Percentiles rank a stretch among this genome's conserved stretches.
Conservation (phyloP, 2,329 filamentous ascomycete species). For the Basipetospora chlamydospora region DNA sequence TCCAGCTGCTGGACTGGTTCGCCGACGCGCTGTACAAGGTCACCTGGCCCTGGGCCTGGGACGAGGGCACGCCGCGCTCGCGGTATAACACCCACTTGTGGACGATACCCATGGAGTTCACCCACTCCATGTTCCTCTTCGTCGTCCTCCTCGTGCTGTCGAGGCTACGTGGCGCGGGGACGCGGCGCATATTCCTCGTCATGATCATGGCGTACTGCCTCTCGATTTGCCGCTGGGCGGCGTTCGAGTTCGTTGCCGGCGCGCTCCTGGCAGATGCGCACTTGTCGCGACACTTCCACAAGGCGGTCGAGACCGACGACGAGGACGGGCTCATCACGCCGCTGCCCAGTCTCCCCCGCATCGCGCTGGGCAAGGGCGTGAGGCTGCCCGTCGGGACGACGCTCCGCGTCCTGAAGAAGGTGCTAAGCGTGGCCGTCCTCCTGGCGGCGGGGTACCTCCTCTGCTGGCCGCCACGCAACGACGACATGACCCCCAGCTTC, state of each 20-base stretch:
- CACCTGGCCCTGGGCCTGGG: conserved; percentile 12
- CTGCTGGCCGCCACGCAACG: conserved; percentile 21
- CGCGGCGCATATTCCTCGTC: conserved; percentile 27
- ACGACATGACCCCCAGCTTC: conserved; percentile 38
- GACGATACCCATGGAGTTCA: conserved; percentile 49
- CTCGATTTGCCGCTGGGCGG: conserved; percentile 7
- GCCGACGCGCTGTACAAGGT: conserved; percentile 14
- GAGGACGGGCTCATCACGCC: neutral
- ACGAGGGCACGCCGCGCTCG: conserved; percentile 10
- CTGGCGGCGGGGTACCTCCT: conserved; percentile 10
- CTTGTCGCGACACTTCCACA: conserved; percentile 18
- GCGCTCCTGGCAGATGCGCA: conserved; percentile 41
- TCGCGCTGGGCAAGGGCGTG: neutral
- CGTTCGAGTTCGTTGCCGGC: conserved; percentile 30
- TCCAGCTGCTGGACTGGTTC: conserved; percentile 31
- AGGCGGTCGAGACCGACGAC: conserved; percentile 24
- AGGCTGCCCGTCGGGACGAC: neutral
- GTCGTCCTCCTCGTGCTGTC: conserved; percentile 34
- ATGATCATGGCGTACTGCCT: conserved; percentile 26
- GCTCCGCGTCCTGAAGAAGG: neutral
- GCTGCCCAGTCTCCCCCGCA: neutral
- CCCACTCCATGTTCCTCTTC: conserved; percentile 43
- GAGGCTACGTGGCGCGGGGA: conserved; percentile 22
- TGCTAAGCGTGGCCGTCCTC: neutral
- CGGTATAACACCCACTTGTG: conserved; percentile 43